A percentile compares a stretch with the other conserved stretches of the same genome.
Conservation (phyloP, 805 yeast genomes). For the Saccharomycopsis synnaedendra region DNA sequence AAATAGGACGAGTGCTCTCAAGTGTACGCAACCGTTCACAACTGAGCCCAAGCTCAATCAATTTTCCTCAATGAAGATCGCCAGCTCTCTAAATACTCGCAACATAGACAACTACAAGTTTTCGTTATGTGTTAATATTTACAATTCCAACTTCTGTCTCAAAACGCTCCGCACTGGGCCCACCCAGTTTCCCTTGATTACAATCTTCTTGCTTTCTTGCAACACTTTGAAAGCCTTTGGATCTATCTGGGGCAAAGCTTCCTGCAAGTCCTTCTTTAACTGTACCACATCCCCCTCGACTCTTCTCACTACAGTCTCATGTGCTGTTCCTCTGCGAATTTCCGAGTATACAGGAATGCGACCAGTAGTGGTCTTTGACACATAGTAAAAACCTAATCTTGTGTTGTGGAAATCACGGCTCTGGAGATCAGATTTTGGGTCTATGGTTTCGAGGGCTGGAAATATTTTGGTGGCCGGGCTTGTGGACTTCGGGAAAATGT, state of each 20-base stretch:
- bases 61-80: too few species aligned
- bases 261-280: conserved; percentile 55
- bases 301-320: conserved; percentile 64
- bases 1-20: too few species aligned
- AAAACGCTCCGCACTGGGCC: conserved; percentile 7
- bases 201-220: conserved; percentile 40
- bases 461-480: conserved; percentile 5
- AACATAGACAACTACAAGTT: too few species aligned
- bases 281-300: conserved; percentile 57
- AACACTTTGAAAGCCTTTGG: conserved; percentile 35
- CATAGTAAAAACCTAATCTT: conserved; percentile 13
- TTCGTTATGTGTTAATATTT: too few species aligned
- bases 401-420: conserved; percentile 1
- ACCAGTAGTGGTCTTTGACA: conserved; percentile 41
- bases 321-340: conserved; percentile 45
- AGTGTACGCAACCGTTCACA: too few species aligned
- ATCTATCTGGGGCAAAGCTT: conserved; percentile 35
- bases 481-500: conserved; percentile 2
- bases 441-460: conserved; percentile 11
- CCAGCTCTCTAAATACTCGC: too few species aligned
- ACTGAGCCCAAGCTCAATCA: too few species aligned
- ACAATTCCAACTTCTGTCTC: neutral
- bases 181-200: conserved; percentile 36
- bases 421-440: conserved; percentile 7
- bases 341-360: conserved; percentile 78